These are phyloP conservation scores for Amanita rubescens DNA, from an alignment of 768 basidiomycete genomes.

Conservation along the genomic window DNA sequence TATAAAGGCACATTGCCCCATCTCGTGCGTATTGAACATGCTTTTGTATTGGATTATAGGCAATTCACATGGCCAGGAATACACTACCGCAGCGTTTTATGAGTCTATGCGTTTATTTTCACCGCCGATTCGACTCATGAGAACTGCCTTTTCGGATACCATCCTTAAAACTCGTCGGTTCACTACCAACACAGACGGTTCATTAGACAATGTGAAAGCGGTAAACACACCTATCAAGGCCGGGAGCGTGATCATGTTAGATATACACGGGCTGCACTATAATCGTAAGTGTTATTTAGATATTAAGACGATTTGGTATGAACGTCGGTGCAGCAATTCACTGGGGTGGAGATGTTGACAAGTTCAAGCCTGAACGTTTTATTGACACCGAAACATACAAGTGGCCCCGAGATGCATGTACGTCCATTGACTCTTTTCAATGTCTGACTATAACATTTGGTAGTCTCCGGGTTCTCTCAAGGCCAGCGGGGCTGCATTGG, in stretches of 20 bases:
- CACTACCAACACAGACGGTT: slow-evolving; percentile 15
- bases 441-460: neutral
- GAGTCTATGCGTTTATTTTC: slow-evolving; percentile 41
- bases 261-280: slow-evolving; percentile 35
- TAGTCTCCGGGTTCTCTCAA: slow-evolving; percentile 35
- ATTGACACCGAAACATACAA: slow-evolving; percentile 40
- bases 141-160: slow-evolving; percentile 26
- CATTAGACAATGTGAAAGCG: slow-evolving; percentile 21
- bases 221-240: slow-evolving; percentile 28
- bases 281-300: slow-evolving; percentile 28
- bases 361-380: slow-evolving; percentile 44
- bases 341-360: slow-evolving; percentile 38
- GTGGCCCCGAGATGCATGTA: slow-evolving; percentile 47
- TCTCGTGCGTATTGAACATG: slow-evolving; percentile 23
- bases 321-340: slow-evolving; percentile 33
- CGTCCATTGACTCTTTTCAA: slow-evolving; percentile 6
- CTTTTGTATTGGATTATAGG: neutral
- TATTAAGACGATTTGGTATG: neutral
- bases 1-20: slow-evolving; percentile 31
- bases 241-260: slow-evolving; percentile 32
- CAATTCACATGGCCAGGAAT: slow-evolving; percentile 26
- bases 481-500: slow-evolving; percentile 44
- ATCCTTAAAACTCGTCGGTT: slow-evolving; percentile 28
- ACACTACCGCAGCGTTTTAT: slow-evolving; percentile 33
- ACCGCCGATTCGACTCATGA: slow-evolving; percentile 26